A percentile compares a stretch with the other conserved stretches of the same genome.
Evolutionary conservation across 2,329 filamentous ascomycete species (phyloP).

Genomic region (Colletotrichum orchidophilum): DNA sequence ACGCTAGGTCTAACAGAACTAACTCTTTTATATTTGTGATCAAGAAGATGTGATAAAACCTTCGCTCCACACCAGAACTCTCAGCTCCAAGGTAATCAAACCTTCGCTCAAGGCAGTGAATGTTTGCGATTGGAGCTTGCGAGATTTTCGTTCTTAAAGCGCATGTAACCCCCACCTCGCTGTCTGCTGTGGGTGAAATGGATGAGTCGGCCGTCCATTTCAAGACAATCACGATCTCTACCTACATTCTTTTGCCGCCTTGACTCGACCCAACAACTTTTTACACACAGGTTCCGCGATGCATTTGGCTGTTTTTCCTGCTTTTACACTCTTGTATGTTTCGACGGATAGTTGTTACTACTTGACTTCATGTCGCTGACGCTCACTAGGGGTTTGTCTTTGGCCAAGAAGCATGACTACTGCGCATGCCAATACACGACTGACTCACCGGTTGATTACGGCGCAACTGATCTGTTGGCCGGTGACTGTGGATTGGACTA

Average conservation of each 20-base stretch:
- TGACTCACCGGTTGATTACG: background rate
- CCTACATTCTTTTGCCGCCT: background rate
- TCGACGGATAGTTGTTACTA: accelerated
- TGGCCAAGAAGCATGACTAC: background rate
- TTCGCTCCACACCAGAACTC: background rate
- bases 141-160: background rate
- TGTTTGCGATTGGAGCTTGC: background rate
- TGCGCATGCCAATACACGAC: background rate
- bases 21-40: too few relatives aligned
- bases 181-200: background rate
- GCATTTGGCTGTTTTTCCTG: background rate
- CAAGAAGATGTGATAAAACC: too few relatives aligned
- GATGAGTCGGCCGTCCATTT: background rate
- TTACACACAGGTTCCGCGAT: background rate
- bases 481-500: background rate
- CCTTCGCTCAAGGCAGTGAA: background rate
- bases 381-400: background rate
- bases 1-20: too few relatives aligned
- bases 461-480: background rate
- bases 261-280: background rate
- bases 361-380: background rate
- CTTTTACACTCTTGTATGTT: background rate
- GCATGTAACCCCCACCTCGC: background rate
- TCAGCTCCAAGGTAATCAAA: background rate
- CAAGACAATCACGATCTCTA: background rate